Evolutionary conservation across 495 filamentous ascomycete species (phyloP).

Genomic region (Aspergillus haitiensis): DNA sequence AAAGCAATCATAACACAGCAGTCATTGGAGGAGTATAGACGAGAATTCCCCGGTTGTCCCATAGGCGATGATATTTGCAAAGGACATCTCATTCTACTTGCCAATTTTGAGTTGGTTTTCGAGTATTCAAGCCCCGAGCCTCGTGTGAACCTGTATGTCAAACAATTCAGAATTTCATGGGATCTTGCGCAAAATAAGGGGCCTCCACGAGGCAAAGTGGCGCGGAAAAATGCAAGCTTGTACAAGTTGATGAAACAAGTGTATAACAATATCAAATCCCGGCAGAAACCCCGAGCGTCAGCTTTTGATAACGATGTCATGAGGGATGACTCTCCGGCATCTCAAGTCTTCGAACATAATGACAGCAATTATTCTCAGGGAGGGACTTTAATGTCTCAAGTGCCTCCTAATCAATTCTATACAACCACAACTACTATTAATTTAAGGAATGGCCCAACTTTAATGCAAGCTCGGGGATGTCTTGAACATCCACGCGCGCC

Average conservation of each 20-base stretch:
- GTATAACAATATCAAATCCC: constrained; percentile 5
- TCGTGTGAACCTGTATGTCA: constrained; percentile 36
- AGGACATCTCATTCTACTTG: constrained; percentile 37
- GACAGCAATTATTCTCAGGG: not conserved
- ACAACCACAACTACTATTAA: not conserved
- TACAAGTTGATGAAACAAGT: constrained; percentile 22
- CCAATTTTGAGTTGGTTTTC: constrained; percentile 42
- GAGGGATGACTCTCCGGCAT: constrained; percentile 1
- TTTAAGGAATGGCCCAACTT: no score
- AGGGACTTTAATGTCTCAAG: not conserved
- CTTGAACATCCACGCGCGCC: not conserved
- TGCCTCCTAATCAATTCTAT: not conserved
- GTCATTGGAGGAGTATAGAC: constrained; percentile 24
- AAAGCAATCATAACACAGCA: constrained; percentile 36
- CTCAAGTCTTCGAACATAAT: not conserved
- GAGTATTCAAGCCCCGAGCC: constrained; percentile 30
- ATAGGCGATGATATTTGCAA: constrained; percentile 27
- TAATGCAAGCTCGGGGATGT: not conserved
- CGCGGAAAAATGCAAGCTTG: constrained; percentile 23
- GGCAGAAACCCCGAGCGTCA: not conserved
- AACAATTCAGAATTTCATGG: constrained; percentile 37
- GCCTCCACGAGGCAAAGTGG: constrained; percentile 22
- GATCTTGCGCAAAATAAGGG: constrained; percentile 28
- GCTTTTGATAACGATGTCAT: not conserved
- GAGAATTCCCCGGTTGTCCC: constrained; percentile 11